Evolutionary conservation across 768 basidiomycete species (phyloP), one percentile per base, ranked within the genome.

Genomic region (Cyclocybe cylindracea): DNA sequence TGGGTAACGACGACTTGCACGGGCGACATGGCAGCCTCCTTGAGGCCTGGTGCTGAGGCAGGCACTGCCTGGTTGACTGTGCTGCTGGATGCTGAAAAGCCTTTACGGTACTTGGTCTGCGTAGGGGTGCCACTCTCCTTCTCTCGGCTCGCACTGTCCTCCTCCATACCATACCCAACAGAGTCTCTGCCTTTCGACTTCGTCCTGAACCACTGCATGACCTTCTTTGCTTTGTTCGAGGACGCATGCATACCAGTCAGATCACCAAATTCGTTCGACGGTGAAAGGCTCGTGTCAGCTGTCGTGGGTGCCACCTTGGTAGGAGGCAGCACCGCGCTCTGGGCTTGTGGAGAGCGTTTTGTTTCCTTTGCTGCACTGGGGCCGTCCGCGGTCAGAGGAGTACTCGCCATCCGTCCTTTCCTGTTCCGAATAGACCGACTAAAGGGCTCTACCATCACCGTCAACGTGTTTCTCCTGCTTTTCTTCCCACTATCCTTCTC

Each of bases 121-220:
- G 68, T 66, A 9, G 70, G 63, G 9, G 69, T 72, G 10, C 48
- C 40, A 34, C 55, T 54, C 47, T 60, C 56, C 16, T 59, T 56
- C 42, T 57, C 56, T 46, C 53, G 34, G 5, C 46, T 55, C 4
- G 41, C 43, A 11, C 63, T 61, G 19, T 62, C 62, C 13, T 59
- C 62, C 19, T 59, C 62, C 19, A 54, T 55, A 13, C 48, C 64
- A 41, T 63, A 58, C 7, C 68, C 71, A 39, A 75, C 56, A 13
- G 70, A 70, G 39, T 77, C 76, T 16, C 72, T 59, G 11, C 69
- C 74, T 60, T 83, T 87, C 62, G 84, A 86, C 70, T 80, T 82
- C 49, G 79, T 81, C 68, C 89, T 78, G 82, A 99, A 98, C 97
- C 97, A 99, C 58, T 94, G 87, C 96, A 98, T 98, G 47, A 99